Evolutionary conservation across 192 early-diverging fungal species (phyloP).

Genomic region (Jimgerdemannia flammicorona): DNA sequence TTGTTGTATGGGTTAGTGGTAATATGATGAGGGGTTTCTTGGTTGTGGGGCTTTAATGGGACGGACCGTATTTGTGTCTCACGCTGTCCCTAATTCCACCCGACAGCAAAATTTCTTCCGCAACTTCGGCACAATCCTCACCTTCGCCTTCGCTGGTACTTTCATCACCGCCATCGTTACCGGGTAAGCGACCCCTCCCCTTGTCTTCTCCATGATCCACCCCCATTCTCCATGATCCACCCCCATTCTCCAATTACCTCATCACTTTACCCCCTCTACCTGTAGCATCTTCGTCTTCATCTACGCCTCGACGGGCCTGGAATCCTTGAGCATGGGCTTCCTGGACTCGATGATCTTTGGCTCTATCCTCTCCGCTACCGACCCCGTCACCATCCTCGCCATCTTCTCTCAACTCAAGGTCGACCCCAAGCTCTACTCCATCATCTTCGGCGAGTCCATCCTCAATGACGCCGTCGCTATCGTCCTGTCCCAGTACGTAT

Average conservation of each 20-base stretch:
- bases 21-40: too few species aligned
- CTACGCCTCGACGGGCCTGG: constrained; percentile 65
- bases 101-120: constrained; percentile 72
- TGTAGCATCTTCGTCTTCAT: constrained; percentile 62
- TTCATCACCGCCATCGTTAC: constrained; percentile 88
- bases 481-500: constrained; percentile 79
- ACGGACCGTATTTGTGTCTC: too few species aligned
- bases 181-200: constrained; percentile 47
- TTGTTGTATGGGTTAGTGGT: neutral
- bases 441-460: constrained; percentile 95
- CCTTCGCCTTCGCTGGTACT: constrained; percentile 93
- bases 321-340: constrained; percentile 67
- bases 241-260: neutral
- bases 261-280: neutral
- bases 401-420: constrained; percentile 93
- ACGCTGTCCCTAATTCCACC: too few species aligned
- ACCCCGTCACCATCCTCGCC: constrained; percentile 94
- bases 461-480: constrained; percentile 98
- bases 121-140: constrained; percentile 86
- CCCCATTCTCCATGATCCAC: constrained; percentile 11
- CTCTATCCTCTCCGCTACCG: constrained; percentile 91
- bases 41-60: too few species aligned
- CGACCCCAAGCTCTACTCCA: constrained; percentile 91
- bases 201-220: constrained; percentile 7
- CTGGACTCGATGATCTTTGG: constrained; percentile 95